phyloP scores from a whole-genome alignment of 192 early-diverging fungal species.

The Coemansia sp. region DNA sequence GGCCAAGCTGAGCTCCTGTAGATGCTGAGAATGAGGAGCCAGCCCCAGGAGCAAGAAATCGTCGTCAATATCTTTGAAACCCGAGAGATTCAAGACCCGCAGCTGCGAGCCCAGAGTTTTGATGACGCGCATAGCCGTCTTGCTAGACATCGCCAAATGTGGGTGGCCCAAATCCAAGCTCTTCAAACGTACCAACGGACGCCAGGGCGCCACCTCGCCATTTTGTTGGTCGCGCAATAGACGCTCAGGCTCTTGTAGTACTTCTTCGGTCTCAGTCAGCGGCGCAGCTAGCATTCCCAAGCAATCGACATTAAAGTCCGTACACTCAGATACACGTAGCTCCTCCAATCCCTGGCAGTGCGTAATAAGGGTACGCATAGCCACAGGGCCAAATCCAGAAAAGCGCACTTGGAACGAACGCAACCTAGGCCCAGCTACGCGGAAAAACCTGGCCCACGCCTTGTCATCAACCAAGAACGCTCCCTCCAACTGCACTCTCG shows the following conservation, averaged over 20 bases:
- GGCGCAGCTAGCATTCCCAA: conserved; percentile 44
- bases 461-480: conserved; percentile 67
- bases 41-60: conserved; percentile 25
- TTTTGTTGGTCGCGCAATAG: background rate
- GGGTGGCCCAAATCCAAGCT: conserved; percentile 28
- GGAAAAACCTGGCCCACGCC: conserved; percentile 66
- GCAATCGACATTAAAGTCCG: conserved; percentile 58
- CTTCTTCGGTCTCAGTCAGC: conserved; percentile 39
- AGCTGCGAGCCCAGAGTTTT: conserved; percentile 33
- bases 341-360: conserved; percentile 63
- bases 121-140: conserved; percentile 32
- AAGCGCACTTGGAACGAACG: conserved; percentile 63
- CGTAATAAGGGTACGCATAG: conserved; percentile 57
- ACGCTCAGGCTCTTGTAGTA: conserved; percentile 38
- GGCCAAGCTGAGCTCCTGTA: conserved; percentile 39
- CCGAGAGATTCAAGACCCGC: conserved; percentile 30
- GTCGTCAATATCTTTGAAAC: conserved; percentile 46
- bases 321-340: conserved; percentile 66
- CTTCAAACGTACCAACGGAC: conserved; percentile 22
- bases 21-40: conserved; percentile 7
- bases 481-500: conserved; percentile 65
- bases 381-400: conserved; percentile 57
- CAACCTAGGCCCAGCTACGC: conserved; percentile 56
- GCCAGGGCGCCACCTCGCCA: conserved; percentile 21
- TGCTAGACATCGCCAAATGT: conserved; percentile 31